These are phyloP conservation scores for Trichaptum fuscoviolaceum DNA, from an alignment of 768 basidiomycete genomes.

Conservation along the genomic window DNA sequence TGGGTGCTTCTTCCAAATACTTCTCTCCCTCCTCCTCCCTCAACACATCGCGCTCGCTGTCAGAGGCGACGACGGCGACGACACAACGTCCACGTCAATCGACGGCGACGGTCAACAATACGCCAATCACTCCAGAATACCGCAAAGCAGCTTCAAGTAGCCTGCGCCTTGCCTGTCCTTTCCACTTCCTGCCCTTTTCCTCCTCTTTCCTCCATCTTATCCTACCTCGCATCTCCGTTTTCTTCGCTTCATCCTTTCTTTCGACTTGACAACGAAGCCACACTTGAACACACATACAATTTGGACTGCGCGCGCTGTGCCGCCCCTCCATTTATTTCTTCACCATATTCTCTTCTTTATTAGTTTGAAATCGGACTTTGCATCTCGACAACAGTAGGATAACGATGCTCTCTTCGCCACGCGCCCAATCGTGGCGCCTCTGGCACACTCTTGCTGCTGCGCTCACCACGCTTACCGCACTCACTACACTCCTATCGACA, in stretches of 20 bases:
- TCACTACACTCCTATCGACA: slow-evolving; percentile 38
- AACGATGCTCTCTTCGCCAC: not conserved
- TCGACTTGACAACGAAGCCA: not conserved
- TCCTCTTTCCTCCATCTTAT: not conserved
- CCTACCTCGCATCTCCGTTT: not conserved
- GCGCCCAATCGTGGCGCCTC: not conserved
- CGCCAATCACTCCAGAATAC: not conserved
- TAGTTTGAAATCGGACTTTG: not conserved
- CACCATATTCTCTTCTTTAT: not conserved
- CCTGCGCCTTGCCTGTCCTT: not conserved
- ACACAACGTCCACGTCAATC: not conserved
- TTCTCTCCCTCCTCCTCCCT: not conserved
- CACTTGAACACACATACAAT: not conserved
- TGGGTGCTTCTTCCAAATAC: not conserved
- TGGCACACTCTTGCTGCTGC: not conserved
- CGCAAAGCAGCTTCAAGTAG: not conserved
- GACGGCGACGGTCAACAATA: not conserved
- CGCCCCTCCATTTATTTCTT: not conserved
- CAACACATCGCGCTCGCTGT: not conserved
- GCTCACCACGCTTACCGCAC: slow-evolving; percentile 6
- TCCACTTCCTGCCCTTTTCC: slow-evolving; percentile 1
- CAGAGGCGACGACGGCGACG: not conserved
- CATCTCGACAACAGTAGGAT: not conserved
- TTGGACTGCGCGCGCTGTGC: not conserved
- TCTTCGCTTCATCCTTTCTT: not conserved